phyloP scores from a whole-genome alignment of 2,329 filamentous ascomycete genomes.

The Calonectria pseudoreteaudii region DNA sequence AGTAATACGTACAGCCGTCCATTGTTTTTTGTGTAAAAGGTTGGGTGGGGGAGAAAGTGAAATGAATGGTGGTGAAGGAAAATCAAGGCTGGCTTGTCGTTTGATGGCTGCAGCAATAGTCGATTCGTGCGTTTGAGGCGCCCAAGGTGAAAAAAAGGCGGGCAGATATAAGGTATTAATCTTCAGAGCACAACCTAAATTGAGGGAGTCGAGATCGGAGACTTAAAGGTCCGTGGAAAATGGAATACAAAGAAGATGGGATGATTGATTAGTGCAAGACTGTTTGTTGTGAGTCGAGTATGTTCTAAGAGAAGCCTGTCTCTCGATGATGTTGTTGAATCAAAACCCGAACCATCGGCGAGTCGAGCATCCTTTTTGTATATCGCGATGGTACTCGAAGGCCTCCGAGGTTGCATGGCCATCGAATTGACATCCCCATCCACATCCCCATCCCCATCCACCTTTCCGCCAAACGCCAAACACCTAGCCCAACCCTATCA shows the following conservation, averaged over 20 bases:
- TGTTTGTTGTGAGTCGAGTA: background rate
- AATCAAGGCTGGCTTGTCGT: background rate
- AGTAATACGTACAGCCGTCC: slow-evolving; percentile 43
- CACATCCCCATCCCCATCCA: slow-evolving; percentile 35
- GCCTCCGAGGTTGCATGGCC: slow-evolving; percentile 34
- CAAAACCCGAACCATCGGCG: slow-evolving; percentile 26
- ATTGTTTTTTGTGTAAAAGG: slow-evolving; percentile 25
- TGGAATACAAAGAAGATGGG: background rate
- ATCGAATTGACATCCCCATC: slow-evolving; percentile 24
- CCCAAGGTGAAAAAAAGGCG: background rate
- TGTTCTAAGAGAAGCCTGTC: slow-evolving; percentile 40
- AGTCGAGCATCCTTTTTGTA: slow-evolving; percentile 45
- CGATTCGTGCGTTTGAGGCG: background rate
- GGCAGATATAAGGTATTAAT: slow-evolving; percentile 10
- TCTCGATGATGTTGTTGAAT: slow-evolving; percentile 36
- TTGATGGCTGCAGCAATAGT: slow-evolving; percentile 8
- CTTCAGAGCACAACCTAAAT: background rate
- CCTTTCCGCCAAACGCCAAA: slow-evolving; percentile 19
- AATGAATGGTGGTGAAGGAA: slow-evolving; percentile 3
- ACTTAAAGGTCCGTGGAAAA: background rate
- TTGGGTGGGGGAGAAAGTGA: slow-evolving; percentile 15
- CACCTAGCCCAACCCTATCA: slow-evolving; percentile 30
- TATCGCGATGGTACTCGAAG: slow-evolving; percentile 43
- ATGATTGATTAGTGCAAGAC: slow-evolving; percentile 4
- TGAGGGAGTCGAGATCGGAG: background rate